Conservation (phyloP, 345 rosid species). For the Syzygium grande region DNA sequence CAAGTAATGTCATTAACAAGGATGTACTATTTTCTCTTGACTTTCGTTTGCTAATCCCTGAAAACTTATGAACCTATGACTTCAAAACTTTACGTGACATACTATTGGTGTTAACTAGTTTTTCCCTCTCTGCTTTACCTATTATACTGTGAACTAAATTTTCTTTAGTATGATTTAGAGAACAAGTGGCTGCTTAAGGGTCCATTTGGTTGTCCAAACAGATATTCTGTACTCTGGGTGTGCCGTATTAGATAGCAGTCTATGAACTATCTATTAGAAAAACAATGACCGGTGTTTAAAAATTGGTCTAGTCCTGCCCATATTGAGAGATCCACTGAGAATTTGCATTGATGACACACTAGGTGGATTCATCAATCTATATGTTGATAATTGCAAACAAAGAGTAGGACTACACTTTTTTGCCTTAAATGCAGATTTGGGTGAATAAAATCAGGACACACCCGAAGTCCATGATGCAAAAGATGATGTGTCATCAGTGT, state of each 20-base stretch:
- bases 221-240: background rate
- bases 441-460: background rate
- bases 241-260: background rate
- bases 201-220: background rate
- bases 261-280: background rate
- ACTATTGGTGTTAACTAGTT: background rate
- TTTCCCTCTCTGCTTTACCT: background rate
- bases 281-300: background rate
- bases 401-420: background rate
- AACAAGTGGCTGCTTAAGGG: background rate
- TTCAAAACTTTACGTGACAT: background rate
- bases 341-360: background rate
- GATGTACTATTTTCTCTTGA: background rate
- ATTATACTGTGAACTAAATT: background rate
- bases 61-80: background rate
- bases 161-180: background rate
- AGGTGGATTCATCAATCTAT: background rate
- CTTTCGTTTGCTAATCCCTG: background rate
- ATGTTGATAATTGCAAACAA: background rate
- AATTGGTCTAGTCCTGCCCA: background rate
- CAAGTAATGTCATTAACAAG: background rate
- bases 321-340: background rate
- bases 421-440: background rate
- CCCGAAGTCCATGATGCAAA: background rate
- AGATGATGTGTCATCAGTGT: background rate